Conservation (phyloP, 108 stramenopile species). For the Cyclotella kingstonii region DNA sequence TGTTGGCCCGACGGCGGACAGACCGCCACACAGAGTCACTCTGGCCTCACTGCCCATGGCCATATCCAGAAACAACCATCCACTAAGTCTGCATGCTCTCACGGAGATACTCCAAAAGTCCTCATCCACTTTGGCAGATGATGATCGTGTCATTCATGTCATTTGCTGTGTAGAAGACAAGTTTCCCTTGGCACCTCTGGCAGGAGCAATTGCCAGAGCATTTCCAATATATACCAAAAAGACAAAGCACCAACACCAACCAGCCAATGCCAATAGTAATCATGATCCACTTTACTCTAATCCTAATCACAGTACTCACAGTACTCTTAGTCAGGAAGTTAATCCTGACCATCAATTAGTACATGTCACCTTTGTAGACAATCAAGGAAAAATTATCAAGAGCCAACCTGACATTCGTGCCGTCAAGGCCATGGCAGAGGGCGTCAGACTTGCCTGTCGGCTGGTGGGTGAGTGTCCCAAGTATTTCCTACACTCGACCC, state of each 20-base stretch:
- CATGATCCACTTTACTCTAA: no score
- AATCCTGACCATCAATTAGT: slow-evolving; percentile 21
- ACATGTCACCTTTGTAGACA: slow-evolving; percentile 35
- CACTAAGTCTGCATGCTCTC: slow-evolving; percentile 63
- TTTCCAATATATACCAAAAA: slow-evolving; percentile 65
- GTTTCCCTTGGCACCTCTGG: slow-evolving; percentile 29
- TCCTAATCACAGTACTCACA: slow-evolving; percentile 10
- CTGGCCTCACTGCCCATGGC: slow-evolving; percentile 27
- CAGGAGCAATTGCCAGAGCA: slow-evolving; percentile 55
- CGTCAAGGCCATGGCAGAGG: slow-evolving; percentile 38
- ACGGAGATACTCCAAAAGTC: slow-evolving; percentile 50
- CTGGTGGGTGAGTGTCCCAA: slow-evolving; percentile 48
- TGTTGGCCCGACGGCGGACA: slow-evolving; percentile 35
- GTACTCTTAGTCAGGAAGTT: slow-evolving; percentile 1
- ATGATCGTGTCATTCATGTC: slow-evolving; percentile 18
- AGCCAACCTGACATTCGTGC: slow-evolving; percentile 26
- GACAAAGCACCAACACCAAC: slow-evolving; percentile 12
- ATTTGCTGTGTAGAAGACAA: slow-evolving; percentile 29
- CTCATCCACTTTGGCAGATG: no score
- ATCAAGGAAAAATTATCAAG: slow-evolving; percentile 23
- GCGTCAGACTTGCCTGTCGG: slow-evolving; percentile 58
- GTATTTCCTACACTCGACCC: no score
- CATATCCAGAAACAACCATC: slow-evolving; percentile 65
- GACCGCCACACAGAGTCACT: slow-evolving; percentile 38
- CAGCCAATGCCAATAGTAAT: slow-evolving; percentile 9